phyloP scores from a whole-genome alignment of 2,329 filamentous ascomycete genomes.

The Penicillium sp. region DNA sequence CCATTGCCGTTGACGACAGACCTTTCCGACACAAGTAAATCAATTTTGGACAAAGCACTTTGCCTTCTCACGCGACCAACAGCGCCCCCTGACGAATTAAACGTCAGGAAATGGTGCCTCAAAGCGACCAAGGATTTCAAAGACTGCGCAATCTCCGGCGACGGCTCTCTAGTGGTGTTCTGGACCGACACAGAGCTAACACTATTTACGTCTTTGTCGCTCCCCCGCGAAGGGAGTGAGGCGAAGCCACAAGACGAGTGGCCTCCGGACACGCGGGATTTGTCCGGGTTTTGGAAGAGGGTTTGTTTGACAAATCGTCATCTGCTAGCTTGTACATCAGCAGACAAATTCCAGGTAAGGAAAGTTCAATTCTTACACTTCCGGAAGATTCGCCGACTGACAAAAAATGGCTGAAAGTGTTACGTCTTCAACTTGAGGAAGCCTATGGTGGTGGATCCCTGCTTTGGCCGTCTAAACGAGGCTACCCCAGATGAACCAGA shows the following conservation, averaged over 20 bases:
- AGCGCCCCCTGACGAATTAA: too few relatives aligned
- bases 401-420: not conserved
- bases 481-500: not conserved
- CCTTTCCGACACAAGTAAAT: too few relatives aligned
- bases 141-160: not conserved
- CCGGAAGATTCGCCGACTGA: not conserved
- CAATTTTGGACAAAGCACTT: too few relatives aligned
- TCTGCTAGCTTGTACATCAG: not conserved
- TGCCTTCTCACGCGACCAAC: too few relatives aligned
- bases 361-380: not conserved
- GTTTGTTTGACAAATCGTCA: not conserved
- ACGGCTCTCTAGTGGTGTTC: not conserved
- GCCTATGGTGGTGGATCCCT: not conserved
- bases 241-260: not conserved
- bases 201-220: not conserved
- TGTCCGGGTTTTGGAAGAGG: not conserved
- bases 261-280: not conserved
- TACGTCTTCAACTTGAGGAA: not conserved
- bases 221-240: not conserved
- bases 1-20: not conserved
- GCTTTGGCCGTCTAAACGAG: not conserved
- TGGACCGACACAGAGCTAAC: not conserved
- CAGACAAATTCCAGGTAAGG: not conserved
- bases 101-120: not conserved
- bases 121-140: not conserved